phyloP scores from a whole-genome alignment of 2,329 filamentous ascomycete species.

The Scedosporium apiospermum region DNA sequence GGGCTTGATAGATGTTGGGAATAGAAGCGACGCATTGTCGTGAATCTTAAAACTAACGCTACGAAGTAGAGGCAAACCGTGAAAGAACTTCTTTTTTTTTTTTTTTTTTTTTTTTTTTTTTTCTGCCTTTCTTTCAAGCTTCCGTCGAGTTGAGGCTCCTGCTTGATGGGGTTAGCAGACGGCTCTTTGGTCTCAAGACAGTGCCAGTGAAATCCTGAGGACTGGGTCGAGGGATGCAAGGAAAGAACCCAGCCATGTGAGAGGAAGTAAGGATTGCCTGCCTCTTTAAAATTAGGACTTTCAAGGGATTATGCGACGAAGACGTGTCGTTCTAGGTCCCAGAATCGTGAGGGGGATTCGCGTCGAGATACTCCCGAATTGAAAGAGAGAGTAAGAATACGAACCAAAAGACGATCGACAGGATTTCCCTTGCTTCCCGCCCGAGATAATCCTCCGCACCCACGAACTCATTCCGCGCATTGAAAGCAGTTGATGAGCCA shows the following conservation, averaged over 20 bases:
- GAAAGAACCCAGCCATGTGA: neutral
- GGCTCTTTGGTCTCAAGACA: too few species aligned
- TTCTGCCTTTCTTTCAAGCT: too few species aligned
- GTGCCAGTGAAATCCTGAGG: too few species aligned
- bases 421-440: slow-evolving; percentile 1
- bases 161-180: too few species aligned
- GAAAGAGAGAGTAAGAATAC: neutral
- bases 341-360: neutral
- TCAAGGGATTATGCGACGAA: neutral
- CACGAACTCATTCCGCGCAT: neutral
- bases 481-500: neutral
- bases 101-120: too few species aligned
- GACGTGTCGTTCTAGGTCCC: neutral
- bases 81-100: too few species aligned
- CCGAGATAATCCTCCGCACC: neutral
- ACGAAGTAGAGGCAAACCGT: too few species aligned
- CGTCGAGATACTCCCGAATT: neutral
- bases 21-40: too few species aligned
- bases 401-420: neutral
- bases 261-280: neutral
- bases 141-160: too few species aligned
- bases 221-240: too few species aligned
- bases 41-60: too few species aligned
- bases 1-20: too few species aligned
- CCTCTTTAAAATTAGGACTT: neutral